Conservation (phyloP, 2,329 filamentous ascomycete genomes). For the Aphanocladium album region DNA sequence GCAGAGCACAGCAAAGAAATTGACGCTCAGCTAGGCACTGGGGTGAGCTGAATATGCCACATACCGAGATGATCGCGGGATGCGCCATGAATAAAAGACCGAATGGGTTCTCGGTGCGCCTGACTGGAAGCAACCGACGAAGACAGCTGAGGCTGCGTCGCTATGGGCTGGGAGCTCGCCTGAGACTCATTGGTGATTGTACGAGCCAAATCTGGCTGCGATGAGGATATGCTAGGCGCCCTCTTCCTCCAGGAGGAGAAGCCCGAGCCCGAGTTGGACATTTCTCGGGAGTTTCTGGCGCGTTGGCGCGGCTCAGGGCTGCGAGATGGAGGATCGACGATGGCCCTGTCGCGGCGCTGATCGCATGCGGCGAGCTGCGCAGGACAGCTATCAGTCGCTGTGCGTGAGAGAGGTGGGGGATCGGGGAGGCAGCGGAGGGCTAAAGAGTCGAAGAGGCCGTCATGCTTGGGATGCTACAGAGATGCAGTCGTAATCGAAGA, state of each 20-base stretch:
- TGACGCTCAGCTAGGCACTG: too few species aligned
- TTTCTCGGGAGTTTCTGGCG: slow-evolving; percentile 19
- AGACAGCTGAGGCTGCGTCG: slow-evolving; percentile 28
- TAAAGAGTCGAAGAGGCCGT: not conserved
- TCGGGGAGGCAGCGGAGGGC: not conserved
- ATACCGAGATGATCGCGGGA: slow-evolving; percentile 55
- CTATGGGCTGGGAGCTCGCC: slow-evolving; percentile 18
- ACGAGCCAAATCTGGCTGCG: slow-evolving; percentile 25
- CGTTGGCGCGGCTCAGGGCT: not conserved
- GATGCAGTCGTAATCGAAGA: not conserved
- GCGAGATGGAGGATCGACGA: not conserved
- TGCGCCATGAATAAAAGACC: slow-evolving; percentile 66
- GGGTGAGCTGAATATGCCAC: too few species aligned
- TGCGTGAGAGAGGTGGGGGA: not conserved
- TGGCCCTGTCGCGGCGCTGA: not conserved
- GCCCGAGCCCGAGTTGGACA: slow-evolving; percentile 43
- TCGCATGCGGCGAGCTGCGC: slow-evolving; percentile 2
- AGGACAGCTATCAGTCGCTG: not conserved
- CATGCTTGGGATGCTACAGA: not conserved
- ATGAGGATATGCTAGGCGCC: slow-evolving; percentile 31
- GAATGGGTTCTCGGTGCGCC: slow-evolving; percentile 58
- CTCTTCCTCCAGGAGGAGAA: slow-evolving; percentile 47
- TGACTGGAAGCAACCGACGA: slow-evolving; percentile 32
- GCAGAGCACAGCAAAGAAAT: too few species aligned
- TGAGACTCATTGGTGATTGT: slow-evolving; percentile 16